A percentile compares a stretch with the other conserved stretches of the same genome.
phyloP scores from a whole-genome alignment of 495 filamentous ascomycete species.

The Jackrogersella minutella region DNA sequence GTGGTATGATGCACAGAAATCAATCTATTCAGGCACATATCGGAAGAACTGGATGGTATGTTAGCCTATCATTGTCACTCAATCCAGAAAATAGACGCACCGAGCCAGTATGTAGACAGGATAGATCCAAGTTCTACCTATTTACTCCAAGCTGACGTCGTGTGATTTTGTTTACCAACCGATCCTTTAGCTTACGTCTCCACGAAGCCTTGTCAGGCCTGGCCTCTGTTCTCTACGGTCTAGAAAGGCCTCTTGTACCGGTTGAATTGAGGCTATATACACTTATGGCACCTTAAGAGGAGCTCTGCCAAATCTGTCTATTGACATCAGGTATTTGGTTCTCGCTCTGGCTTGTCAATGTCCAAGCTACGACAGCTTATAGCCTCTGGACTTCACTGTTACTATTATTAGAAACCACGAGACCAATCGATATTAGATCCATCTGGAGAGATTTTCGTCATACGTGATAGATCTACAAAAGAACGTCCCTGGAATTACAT shows the following conservation, averaged over 20 bases:
- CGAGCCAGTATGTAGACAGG: background rate
- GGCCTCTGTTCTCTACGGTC: conserved; percentile 21
- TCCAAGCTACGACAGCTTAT: conserved; percentile 4
- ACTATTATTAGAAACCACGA: conserved; percentile 37
- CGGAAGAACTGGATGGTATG: background rate
- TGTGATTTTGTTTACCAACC: conserved; percentile 4
- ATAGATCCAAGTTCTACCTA: background rate
- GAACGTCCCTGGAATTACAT: background rate
- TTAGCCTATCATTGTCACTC: background rate
- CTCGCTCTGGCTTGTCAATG: conserved; percentile 4
- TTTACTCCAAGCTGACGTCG: conserved; percentile 9
- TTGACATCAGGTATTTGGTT: conserved; percentile 17
- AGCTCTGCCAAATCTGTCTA: conserved; percentile 13
- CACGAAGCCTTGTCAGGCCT: conserved; percentile 22
- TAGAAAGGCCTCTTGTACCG: conserved; percentile 22
- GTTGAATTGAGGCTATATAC: conserved; percentile 36
- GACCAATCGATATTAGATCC: conserved; percentile 2
- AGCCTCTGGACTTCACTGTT: background rate
- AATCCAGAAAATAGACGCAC: conserved; percentile 2
- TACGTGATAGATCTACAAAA: conserved; percentile 18
- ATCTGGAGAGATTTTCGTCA: background rate
- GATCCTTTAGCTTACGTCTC: conserved; percentile 1
- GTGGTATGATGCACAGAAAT: background rate
- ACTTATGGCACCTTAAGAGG: conserved; percentile 1
- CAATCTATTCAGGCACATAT: background rate